Base-by-base conservation (phyloP, 2,329 filamentous ascomycete genomes). In the Cadophora sp. region DNA sequence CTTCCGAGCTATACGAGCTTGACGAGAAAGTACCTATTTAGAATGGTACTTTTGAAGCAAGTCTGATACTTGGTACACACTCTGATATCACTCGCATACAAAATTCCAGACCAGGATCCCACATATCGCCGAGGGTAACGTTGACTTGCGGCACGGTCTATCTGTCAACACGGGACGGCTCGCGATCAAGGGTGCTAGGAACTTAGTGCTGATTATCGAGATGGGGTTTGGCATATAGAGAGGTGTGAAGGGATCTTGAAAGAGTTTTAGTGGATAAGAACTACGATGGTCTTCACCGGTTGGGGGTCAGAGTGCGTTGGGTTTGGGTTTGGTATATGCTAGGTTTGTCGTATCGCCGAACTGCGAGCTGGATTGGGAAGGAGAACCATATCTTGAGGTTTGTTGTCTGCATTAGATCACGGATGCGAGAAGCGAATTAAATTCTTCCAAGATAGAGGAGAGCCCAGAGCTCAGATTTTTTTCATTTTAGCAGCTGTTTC, bases 111-210 rank as follows among this genome's bases (percentile, higher is more conserved):
- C 43, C 43, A 22, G 43, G 43, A 46, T 46, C 22, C 43, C 43
- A 16, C 37, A 11, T 40, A 3, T 40, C 37, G 14, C 37, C 14
- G 37, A 40, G 6, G 37, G 7, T 22, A 19, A 46, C 8, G 43
- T 22, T 4, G 19, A 5, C 16, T 46, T 46, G 43, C 43, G 43
- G 43, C 43, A 22, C 43, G 43, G 43, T n/a, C 43, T 22, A 11
- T 46, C 43, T 22, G 43, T 46, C 43, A 46, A 46, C 43, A 53
- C 50, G 50, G 50, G 26, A 29, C 50, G 50, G 50, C 50, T 53
- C 50, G 50, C 16, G 12, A 53, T 16, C 14, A 29, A 14, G 50
- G 8, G n/a, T 50, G n/a, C 22, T 26, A 24, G 48, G 50, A 3
- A 53, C 2, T 29, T 53, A 53, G 50, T 19, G 50, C 50, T 53